phyloP scores from a whole-genome alignment of 768 basidiomycete species.

The Leccinum disarticulatum region DNA sequence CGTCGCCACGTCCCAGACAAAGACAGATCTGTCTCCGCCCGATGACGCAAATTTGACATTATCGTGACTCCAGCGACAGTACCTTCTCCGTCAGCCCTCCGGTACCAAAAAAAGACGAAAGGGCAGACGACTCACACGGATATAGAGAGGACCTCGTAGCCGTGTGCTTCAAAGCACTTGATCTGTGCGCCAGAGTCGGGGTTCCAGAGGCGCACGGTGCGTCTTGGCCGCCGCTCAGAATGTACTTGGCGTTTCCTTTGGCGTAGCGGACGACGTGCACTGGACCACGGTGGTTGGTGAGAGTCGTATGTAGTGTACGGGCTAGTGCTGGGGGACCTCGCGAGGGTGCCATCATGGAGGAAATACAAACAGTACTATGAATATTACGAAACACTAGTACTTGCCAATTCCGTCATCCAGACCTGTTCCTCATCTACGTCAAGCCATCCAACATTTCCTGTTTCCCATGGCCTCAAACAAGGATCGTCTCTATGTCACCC shows the following conservation, averaged over 20 bases:
- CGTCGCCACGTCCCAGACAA: slow-evolving; percentile 93
- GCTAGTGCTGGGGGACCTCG: slow-evolving; percentile 54
- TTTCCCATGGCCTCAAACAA: neutral
- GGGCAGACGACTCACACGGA: slow-evolving; percentile 66
- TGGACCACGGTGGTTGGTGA: slow-evolving; percentile 73
- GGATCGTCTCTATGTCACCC: neutral
- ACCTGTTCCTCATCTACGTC: too few relatives aligned
- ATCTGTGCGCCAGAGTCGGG: slow-evolving; percentile 83
- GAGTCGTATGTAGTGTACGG: slow-evolving; percentile 60
- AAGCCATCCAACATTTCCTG: too few relatives aligned
- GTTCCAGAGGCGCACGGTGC: slow-evolving; percentile 90
- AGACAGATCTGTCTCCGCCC: slow-evolving; percentile 91
- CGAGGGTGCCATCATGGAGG: slow-evolving; percentile 56
- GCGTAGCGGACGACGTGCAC: slow-evolving; percentile 93
- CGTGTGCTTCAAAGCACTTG: slow-evolving; percentile 88
- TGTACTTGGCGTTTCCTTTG: slow-evolving; percentile 82
- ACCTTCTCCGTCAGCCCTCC: neutral
- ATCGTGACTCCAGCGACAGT: slow-evolving; percentile 68
- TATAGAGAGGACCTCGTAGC: slow-evolving; percentile 91
- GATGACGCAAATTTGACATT: slow-evolving; percentile 93
- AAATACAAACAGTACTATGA: too few relatives aligned
- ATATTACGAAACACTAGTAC: too few relatives aligned
- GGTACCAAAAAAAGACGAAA: neutral
- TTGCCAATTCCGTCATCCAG: too few relatives aligned
- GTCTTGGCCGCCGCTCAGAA: slow-evolving; percentile 93